These are phyloP conservation scores for Parachlorella kessleri DNA, from an alignment of 139 green algal species.

Conservation along the genomic window DNA sequence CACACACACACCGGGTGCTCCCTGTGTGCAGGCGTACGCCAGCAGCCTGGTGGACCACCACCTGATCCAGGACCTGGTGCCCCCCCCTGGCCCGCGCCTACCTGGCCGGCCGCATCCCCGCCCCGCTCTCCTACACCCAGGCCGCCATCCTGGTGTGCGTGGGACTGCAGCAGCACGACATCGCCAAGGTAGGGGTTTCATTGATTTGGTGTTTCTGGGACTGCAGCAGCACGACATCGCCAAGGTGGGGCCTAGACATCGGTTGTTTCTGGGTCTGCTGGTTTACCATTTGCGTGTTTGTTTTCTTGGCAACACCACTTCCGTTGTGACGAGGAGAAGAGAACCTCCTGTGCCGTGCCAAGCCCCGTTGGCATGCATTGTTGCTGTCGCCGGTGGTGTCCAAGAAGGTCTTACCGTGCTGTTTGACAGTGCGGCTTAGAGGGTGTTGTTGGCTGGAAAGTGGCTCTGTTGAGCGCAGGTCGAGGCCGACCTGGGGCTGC, in stretches of 20 bases:
- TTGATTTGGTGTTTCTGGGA: constrained; percentile 70
- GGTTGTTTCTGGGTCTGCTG: constrained; percentile 75
- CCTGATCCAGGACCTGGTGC: constrained; percentile 87
- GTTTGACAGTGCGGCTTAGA: no score
- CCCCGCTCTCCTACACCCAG: constrained; percentile 82
- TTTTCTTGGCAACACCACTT: no score
- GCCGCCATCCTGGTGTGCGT: constrained; percentile 77
- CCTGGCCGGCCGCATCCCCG: constrained; percentile 79
- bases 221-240: constrained; percentile 68
- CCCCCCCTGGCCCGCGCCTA: constrained; percentile 79
- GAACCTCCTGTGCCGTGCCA: no score
- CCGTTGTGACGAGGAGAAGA: no score
- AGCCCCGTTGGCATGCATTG: no score
- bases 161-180: constrained; percentile 70
- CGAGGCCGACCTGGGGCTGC: constrained; percentile 75
- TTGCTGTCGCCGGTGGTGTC: no score
- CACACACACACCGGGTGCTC: constrained; percentile 35
- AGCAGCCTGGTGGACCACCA: constrained; percentile 97
- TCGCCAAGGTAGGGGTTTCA: constrained; percentile 28
- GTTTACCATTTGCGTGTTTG: no score
- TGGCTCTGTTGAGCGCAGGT: constrained; percentile 63
- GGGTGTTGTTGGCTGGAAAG: no score
- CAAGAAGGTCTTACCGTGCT: no score
- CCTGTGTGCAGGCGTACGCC: constrained; percentile 82
- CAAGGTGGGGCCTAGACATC: constrained; percentile 1